Percentiles rank a stretch among this genome's conserved stretches.
phyloP scores from a whole-genome alignment of 1,284 basidiomycete species.

The Trametes versicolor region DNA sequence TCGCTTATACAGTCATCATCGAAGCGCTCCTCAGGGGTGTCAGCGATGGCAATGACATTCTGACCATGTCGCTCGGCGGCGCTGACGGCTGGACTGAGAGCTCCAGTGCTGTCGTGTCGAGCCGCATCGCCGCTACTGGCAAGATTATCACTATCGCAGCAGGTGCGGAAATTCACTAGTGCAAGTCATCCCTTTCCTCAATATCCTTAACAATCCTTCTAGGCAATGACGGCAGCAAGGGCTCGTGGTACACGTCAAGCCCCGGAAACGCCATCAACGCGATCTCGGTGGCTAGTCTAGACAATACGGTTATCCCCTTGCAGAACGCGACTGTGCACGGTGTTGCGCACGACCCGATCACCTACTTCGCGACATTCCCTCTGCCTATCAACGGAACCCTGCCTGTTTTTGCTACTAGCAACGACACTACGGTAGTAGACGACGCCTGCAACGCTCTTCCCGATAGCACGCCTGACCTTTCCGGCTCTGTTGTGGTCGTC shows the following conservation, averaged over 20 bases:
- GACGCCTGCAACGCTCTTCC: conserved; percentile 67
- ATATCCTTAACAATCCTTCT: background rate
- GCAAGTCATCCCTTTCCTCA: background rate
- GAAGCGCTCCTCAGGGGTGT: conserved; percentile 59
- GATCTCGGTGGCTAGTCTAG: conserved; percentile 59
- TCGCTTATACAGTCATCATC: conserved; percentile 51
- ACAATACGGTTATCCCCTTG: conserved; percentile 54
- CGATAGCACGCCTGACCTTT: conserved; percentile 60
- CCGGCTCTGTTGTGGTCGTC: conserved; percentile 56
- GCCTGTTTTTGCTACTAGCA: conserved; percentile 56
- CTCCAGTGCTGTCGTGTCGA: conserved; percentile 61
- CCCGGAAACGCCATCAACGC: conserved; percentile 60
- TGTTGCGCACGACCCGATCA: conserved; percentile 52
- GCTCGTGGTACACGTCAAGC: conserved; percentile 58
- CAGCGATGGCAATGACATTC: conserved; percentile 62
- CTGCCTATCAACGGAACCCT: conserved; percentile 46
- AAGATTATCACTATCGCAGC: conserved; percentile 65
- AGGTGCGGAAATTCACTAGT: conserved; percentile 36
- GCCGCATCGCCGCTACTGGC: conserved; percentile 59
- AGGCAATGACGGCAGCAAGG: conserved; percentile 51
- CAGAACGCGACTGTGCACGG: conserved; percentile 53
- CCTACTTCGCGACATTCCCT: conserved; percentile 52
- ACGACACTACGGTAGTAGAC: conserved; percentile 51
- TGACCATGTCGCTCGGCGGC: conserved; percentile 72
- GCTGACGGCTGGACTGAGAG: conserved; percentile 69